These are phyloP conservation scores for Penicillium sp. DNA, from an alignment of 2,329 filamentous ascomycete species.

Conservation along the genomic window DNA sequence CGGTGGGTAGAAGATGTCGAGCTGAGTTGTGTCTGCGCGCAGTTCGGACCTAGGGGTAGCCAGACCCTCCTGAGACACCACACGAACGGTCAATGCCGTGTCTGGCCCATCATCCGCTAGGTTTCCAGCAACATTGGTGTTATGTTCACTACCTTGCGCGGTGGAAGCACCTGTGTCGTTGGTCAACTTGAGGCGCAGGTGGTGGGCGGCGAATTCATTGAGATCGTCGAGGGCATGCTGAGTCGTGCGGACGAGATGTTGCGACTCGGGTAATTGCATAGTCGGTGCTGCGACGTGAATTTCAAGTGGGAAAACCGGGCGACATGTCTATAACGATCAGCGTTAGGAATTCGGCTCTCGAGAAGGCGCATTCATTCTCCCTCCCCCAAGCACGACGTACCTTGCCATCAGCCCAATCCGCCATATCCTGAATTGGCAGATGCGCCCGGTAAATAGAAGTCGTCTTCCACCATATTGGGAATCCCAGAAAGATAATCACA, in stretches of 20 bases:
- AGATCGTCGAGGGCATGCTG: slow-evolving; percentile 86
- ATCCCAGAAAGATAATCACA: slow-evolving; percentile 78
- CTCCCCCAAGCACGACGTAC: slow-evolving; percentile 53
- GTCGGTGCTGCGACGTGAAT: slow-evolving; percentile 76
- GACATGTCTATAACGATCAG: slow-evolving; percentile 69
- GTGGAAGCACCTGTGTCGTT: slow-evolving; percentile 37
- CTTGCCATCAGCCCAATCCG: slow-evolving; percentile 88
- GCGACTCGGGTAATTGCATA: slow-evolving; percentile 70
- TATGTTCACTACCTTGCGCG: slow-evolving; percentile 20
- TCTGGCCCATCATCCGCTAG: slow-evolving; percentile 40
- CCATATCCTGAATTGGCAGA: slow-evolving; percentile 84
- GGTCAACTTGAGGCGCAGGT: slow-evolving; percentile 73
- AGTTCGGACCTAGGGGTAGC: slow-evolving; percentile 66
- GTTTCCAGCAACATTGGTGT: slow-evolving; percentile 13
- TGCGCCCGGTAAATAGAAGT: slow-evolving; percentile 89
- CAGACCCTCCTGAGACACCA: slow-evolving; percentile 61
- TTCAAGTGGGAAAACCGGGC: slow-evolving; percentile 83
- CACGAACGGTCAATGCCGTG: slow-evolving; percentile 71
- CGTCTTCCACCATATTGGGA: slow-evolving; percentile 96
- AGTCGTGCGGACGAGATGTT: slow-evolving; percentile 76
- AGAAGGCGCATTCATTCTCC: background rate
- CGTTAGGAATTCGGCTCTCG: slow-evolving; percentile 14
- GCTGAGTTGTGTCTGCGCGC: slow-evolving; percentile 70
- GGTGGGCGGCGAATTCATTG: slow-evolving; percentile 84
- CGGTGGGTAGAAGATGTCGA: slow-evolving; percentile 78